These are phyloP conservation scores for Calonectria pseudoturangicola DNA, from an alignment of 2,329 filamentous ascomycete genomes.

Conservation along the genomic window DNA sequence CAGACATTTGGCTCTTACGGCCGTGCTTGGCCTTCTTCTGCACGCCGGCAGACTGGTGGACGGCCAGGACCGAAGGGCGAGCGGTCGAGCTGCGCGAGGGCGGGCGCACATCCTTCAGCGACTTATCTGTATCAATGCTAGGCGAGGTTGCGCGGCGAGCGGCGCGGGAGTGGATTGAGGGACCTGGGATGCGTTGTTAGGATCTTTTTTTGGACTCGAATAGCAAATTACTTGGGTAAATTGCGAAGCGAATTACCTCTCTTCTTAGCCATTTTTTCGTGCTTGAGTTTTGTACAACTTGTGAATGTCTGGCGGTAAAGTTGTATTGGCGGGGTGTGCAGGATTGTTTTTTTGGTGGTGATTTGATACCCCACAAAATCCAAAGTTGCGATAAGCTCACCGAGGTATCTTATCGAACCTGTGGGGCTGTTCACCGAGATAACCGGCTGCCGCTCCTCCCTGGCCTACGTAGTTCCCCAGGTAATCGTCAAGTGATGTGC, in stretches of 20 bases:
- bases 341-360: conserved; percentile 51
- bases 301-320: conserved; percentile 45
- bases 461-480: neutral
- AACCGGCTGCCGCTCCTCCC: conserved; percentile 8
- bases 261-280: conserved; percentile 59
- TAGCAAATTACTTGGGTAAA: neutral
- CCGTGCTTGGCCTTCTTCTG: conserved; percentile 78
- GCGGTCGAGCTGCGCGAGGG: conserved; percentile 64
- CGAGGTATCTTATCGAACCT: conserved; percentile 43
- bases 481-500: neutral
- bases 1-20: conserved; percentile 72
- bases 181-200: conserved; percentile 63
- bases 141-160: conserved; percentile 83
- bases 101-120: conserved; percentile 75
- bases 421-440: conserved; percentile 47
- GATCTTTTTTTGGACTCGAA: neutral
- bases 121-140: conserved; percentile 82
- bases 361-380: conserved; percentile 49
- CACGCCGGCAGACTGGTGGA: conserved; percentile 80
- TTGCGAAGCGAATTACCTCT: conserved; percentile 47
- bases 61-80: conserved; percentile 80
- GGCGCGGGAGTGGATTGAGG: conserved; percentile 83
- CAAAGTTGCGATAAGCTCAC: conserved; percentile 41
- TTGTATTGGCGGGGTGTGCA: conserved; percentile 47
- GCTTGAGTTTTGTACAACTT: conserved; percentile 23